These are phyloP conservation scores for Brassica juncea DNA, from an alignment of 345 rosid species.

Conservation along the genomic window DNA sequence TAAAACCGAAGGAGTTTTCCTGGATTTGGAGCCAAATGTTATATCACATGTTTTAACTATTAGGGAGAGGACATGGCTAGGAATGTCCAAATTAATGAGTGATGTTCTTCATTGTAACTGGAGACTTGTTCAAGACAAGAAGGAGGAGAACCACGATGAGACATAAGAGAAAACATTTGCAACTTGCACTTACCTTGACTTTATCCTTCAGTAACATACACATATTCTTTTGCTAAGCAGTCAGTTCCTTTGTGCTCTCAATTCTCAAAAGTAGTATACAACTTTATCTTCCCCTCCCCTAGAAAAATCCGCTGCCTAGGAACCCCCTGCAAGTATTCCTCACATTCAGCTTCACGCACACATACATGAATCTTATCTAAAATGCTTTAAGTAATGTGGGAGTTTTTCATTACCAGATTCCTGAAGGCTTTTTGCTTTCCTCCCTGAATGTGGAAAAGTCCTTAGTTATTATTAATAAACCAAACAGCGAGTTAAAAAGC, in stretches of 20 bases:
- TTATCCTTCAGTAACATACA: background rate
- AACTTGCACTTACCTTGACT: background rate
- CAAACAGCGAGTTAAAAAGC: background rate
- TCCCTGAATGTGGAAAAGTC: constrained; percentile 41
- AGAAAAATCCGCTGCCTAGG: constrained; percentile 54
- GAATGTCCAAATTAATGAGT: background rate
- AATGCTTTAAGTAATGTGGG: background rate
- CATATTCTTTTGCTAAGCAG: background rate
- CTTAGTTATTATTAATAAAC: constrained; percentile 4
- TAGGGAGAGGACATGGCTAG: background rate
- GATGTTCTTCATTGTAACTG: background rate
- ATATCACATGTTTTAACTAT: background rate
- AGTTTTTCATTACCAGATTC: constrained; percentile 59
- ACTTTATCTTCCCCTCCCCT: constrained; percentile 18
- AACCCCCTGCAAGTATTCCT: constrained; percentile 54
- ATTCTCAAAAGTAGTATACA: background rate
- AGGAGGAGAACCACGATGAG: background rate
- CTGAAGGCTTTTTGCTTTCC: constrained; percentile 57
- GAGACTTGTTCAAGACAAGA: background rate
- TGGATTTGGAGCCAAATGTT: background rate
- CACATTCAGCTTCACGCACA: background rate
- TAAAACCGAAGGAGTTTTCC: no score
- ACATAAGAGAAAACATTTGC: background rate
- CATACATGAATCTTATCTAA: background rate
- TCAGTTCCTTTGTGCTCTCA: background rate